Conservation (phyloP, 164 flowering plant species). For the Chimonanthus salicifolius region DNA sequence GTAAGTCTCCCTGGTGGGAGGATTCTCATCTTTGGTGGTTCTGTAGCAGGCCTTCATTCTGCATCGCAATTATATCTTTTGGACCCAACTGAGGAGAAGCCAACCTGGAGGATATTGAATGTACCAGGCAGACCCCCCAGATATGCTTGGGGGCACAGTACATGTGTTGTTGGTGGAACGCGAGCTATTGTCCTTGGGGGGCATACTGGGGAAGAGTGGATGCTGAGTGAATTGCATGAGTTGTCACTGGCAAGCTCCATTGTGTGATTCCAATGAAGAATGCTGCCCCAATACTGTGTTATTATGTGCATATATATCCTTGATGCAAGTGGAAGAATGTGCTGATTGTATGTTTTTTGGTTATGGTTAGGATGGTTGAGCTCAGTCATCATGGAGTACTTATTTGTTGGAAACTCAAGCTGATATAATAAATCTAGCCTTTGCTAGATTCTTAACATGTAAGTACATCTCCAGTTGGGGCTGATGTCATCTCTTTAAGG, state of each 20-base stretch:
- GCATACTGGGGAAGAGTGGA: conserved; percentile 95
- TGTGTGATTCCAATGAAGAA: conserved; percentile 8
- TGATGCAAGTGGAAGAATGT: neutral
- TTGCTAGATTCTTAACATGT: neutral
- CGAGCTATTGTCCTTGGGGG: conserved; percentile 90
- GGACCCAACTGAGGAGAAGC: conserved; percentile 91
- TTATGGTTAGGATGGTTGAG: neutral
- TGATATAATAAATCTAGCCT: neutral
- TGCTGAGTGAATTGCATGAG: conserved; percentile 82
- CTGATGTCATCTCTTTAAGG: neutral
- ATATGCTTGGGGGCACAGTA: conserved; percentile 94
- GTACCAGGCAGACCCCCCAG: conserved; percentile 88
- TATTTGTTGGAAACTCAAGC: neutral
- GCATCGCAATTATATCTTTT: conserved; percentile 80
- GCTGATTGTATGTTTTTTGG: too few species aligned
- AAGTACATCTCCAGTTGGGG: neutral
- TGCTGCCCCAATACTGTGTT: neutral
- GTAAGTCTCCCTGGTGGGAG: conserved; percentile 91
- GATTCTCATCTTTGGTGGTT: conserved; percentile 87
- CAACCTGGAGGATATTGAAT: conserved; percentile 88
- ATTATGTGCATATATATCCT: neutral
- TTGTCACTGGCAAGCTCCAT: conserved; percentile 58
- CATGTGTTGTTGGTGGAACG: conserved; percentile 91
- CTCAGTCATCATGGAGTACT: neutral
- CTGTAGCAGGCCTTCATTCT: conserved; percentile 92